Conservation (phyloP, 1,139 yeast species). For the Scheffersomyces segobiensis region DNA sequence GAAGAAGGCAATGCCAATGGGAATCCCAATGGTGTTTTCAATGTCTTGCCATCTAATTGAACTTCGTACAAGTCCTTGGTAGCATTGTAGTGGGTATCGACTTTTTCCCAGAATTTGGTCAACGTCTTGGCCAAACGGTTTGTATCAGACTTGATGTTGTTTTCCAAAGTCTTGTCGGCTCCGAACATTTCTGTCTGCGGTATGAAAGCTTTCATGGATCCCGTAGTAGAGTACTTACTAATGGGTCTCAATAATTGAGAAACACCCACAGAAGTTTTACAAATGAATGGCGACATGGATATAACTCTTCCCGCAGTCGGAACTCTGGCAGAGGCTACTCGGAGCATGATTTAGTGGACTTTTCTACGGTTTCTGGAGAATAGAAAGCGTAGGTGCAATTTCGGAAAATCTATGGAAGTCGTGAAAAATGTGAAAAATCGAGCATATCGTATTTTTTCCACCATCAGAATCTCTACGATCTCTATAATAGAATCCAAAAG, state of each 20-base stretch:
- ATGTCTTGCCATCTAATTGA: conserved; percentile 70
- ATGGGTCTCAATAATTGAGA: neutral
- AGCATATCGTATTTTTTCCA: neutral
- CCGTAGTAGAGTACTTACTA: neutral
- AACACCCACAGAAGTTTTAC: neutral
- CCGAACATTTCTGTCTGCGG: conserved; percentile 26
- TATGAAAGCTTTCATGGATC: conserved; percentile 10
- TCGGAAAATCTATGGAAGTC: neutral
- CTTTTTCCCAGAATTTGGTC: conserved; percentile 84
- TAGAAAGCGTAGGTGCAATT: neutral
- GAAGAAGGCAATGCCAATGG: conserved; percentile 61
- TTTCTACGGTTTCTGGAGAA: neutral
- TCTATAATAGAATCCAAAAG: no score
- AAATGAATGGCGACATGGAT: neutral
- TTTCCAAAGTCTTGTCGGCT: conserved; percentile 47
- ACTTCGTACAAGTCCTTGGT: conserved; percentile 44
- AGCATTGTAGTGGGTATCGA: conserved; percentile 43
- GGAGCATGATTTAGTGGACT: neutral
- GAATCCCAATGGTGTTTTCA: conserved; percentile 84
- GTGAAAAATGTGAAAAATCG: neutral
- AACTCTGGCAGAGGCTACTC: neutral
- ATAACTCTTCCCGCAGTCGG: neutral
- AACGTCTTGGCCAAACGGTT: conserved; percentile 71
- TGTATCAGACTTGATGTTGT: conserved; percentile 60
- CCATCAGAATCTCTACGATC: neutral